phyloP scores from a whole-genome alignment of 1,139 yeast species.

The Eremothecium gossypii region DNA sequence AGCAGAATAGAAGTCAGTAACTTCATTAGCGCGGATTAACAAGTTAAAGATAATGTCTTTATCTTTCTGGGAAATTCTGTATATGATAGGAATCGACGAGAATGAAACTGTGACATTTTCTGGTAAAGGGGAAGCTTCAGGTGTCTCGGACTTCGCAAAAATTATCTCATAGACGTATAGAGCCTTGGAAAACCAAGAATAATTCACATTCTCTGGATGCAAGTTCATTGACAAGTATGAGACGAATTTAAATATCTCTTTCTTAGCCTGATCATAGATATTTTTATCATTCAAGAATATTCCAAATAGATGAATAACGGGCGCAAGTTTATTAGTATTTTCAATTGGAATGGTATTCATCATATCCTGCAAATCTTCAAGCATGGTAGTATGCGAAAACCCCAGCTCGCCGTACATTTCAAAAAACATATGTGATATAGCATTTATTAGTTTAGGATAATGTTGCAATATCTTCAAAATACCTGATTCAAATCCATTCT shows the following conservation, averaged over 20 bases:
- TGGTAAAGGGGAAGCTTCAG: constrained; percentile 27
- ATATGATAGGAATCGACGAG: constrained; percentile 16
- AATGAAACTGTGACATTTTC: constrained; percentile 21
- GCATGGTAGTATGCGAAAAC: constrained; percentile 25
- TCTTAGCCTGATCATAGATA: constrained; percentile 24
- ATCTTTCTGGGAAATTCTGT: constrained; percentile 28
- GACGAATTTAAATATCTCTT: constrained; percentile 32
- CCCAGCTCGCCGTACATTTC: constrained; percentile 20
- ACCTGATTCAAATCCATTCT: constrained; percentile 33
- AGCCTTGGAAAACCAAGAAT: constrained; percentile 44
- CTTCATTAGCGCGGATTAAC: constrained; percentile 34
- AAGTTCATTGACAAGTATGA: constrained; percentile 34
- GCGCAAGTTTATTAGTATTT: constrained; percentile 33
- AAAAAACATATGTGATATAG: constrained; percentile 42
- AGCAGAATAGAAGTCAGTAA: constrained; percentile 40
- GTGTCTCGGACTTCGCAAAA: constrained; percentile 39
- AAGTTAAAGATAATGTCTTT: constrained; percentile 36
- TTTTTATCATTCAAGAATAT: constrained; percentile 32
- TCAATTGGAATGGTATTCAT: constrained; percentile 31
- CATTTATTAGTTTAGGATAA: constrained; percentile 42
- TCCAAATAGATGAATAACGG: constrained; percentile 42
- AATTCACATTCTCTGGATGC: constrained; percentile 32
- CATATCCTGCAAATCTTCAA: constrained; percentile 30
- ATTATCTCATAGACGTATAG: constrained; percentile 43
- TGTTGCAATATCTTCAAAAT: constrained; percentile 42